phyloP scores from a whole-genome alignment of 768 basidiomycete species.

The Phaeotremella skinneri region DNA sequence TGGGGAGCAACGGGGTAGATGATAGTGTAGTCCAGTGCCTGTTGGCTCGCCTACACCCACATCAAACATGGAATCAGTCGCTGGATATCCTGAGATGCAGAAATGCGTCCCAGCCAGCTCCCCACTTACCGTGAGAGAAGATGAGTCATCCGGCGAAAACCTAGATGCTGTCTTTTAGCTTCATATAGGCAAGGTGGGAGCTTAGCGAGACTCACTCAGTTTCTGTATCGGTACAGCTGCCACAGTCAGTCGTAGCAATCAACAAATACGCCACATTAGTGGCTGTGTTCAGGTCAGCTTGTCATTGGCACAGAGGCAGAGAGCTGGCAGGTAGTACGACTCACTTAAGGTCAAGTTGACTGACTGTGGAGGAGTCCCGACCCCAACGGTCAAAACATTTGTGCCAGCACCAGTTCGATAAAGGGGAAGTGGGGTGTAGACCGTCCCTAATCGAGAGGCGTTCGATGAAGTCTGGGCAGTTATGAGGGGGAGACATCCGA shows the following conservation, averaged over 20 bases:
- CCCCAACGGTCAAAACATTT: constrained; percentile 33
- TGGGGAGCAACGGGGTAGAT: constrained; percentile 22
- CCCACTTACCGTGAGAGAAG: constrained; percentile 29
- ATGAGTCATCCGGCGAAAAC: constrained; percentile 7
- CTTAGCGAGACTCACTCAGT: constrained; percentile 14
- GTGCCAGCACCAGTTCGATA: constrained; percentile 38
- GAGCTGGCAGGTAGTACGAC: constrained; percentile 11
- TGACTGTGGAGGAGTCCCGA: constrained; percentile 33
- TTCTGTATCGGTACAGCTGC: constrained; percentile 20
- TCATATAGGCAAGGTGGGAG: not conserved
- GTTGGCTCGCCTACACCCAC: constrained; percentile 3
- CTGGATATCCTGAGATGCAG: not conserved
- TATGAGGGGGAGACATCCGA: not conserved
- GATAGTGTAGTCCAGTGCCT: constrained; percentile 25
- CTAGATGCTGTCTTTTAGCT: constrained; percentile 8
- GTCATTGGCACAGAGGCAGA: not conserved
- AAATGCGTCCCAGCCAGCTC: not conserved
- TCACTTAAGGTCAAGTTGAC: constrained; percentile 46
- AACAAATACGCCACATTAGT: constrained; percentile 45
- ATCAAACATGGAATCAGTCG: not conserved
- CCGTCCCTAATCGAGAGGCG: constrained; percentile 25
- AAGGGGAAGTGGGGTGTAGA: constrained; percentile 37
- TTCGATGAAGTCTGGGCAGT: constrained; percentile 7
- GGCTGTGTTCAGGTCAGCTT: constrained; percentile 19
- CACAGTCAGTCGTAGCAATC: constrained; percentile 33